phyloP scores from a whole-genome alignment of 257 asterid species.

The Catharanthus roseus region DNA sequence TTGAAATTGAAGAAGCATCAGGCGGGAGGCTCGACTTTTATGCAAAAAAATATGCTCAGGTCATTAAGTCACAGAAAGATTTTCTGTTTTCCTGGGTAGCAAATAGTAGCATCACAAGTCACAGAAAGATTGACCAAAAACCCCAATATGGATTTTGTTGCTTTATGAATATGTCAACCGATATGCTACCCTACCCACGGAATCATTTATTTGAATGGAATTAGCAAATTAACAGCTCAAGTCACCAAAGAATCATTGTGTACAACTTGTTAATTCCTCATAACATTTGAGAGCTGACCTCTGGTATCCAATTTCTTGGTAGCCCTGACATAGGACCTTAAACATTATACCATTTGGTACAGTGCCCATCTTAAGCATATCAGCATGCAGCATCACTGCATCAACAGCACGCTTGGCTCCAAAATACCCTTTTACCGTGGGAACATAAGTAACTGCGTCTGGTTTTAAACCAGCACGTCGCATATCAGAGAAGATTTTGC shows the following conservation, averaged over 20 bases:
- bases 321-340: conserved; percentile 37
- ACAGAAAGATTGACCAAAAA: not conserved
- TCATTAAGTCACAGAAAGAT: too few relatives aligned
- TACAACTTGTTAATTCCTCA: conserved; percentile 24
- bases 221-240: not conserved
- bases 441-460: conserved; percentile 37
- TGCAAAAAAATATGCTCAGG: too few relatives aligned
- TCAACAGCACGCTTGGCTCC: conserved; percentile 28
- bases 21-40: not conserved
- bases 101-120: not conserved
- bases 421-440: conserved; percentile 41
- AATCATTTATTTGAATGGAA: not conserved
- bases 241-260: conserved; percentile 2
- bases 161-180: not conserved
- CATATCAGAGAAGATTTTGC: conserved; percentile 59
- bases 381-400: conserved; percentile 72
- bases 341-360: conserved; percentile 31
- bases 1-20: not conserved
- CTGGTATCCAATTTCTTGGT: conserved; percentile 34
- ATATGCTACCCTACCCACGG: not conserved
- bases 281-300: conserved; percentile 42
- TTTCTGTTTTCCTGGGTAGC: too few relatives aligned
- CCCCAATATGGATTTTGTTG: not conserved
- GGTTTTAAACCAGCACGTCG: conserved; percentile 38
- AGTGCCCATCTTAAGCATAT: conserved; percentile 56